Base-by-base conservation (phyloP, 1,284 basidiomycete species). In the Ceratobasidium sp. region DNA sequence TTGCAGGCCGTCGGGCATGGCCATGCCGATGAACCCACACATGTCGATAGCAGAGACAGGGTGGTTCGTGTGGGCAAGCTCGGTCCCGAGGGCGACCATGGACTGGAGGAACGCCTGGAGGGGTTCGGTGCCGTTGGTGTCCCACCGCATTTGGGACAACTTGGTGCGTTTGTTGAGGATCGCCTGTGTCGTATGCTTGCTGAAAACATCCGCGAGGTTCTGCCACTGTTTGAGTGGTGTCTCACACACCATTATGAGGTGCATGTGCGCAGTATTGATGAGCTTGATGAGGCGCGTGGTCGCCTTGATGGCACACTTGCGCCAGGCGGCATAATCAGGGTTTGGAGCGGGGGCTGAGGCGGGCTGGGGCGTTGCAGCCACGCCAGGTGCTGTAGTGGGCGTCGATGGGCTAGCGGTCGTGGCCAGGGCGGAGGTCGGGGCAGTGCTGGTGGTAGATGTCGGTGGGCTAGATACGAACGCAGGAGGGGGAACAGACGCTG, bases 1-100 rank as follows among this genome's bases (percentile, higher is more conserved):
- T 8, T 24, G n/a, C 7, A 51, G 48, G n/a, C n/a, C 22, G n/a
- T 51, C 48, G 8, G 22, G 48, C 19, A 22, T 51, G 48, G 48
- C 48, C 48, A 51, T 51, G 48, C 48, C 48, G n/a, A n/a, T 46
- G 43, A 46, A 46, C 5, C 43, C 43, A n/a, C 43, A 46, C 43
- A 46, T 46, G 16, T 46, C 43, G n/a, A 46, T 46, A 19, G 43
- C 6, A n/a, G 43, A 46, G 43, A 46, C n/a, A 14, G 43, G 43
- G 43, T 46, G 43, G 16, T 46, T 46, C 5, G 43, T 14, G 43
- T 14, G 16, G 6, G 43, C 43, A 46, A 46, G 43, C n/a, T 46
- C 43, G n/a, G n/a, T 46, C 6, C n/a, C 16, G n/a, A 46, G 6
- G 43, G 43, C 14, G 43, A 46, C 16, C 43, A 46, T 46, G 14